Evolutionary conservation across 2,329 filamentous ascomycete genomes (phyloP), one percentile per base, ranked within the genome.

Genomic region (Talaromyces sp.): DNA sequence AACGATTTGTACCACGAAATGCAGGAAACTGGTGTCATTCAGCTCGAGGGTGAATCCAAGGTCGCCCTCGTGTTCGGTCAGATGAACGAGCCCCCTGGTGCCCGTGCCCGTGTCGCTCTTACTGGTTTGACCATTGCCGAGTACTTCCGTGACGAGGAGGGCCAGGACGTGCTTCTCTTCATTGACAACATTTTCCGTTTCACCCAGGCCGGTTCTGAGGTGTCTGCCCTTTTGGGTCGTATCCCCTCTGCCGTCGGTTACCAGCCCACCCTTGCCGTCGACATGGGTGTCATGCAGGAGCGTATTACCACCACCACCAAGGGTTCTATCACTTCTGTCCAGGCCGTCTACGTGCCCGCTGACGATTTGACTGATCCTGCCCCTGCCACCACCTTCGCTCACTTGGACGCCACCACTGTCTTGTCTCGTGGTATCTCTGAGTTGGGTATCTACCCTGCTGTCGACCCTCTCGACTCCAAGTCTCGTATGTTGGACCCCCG

Each of bases 1-100:
- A 99, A 99, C 89, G 95, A 99, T 90, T 84, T 99, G 87, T 99
- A 99, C 90, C 94, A 99, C 86, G 95, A 99, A 89, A 99, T 99
- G 95, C 95, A 98, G 87, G 94, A 99, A 86, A 99, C 95, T 74
- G 92, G 91, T 79, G 95, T 99, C 88, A 99, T 99, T 84, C 89
- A 99, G 84, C 92, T 99, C 73, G 95, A 99, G 72, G 95, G 95
- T 83, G 94, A 97, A 78, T 98, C 95, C 82, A 99, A 99, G 90
- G 95, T 98, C 86, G 92, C 95, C 71, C 86, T 99, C 74, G 95
- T 99, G 74, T 99, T 99, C 86, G 95, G 95, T 88, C 95, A 99
- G 88, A 99, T 99, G 95, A 99, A 99, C 89, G 95, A 99, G 87
- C 95, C 95, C 81, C 95, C 95, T 71, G 95, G 95, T 88, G 95